Evolutionary conservation across 2,329 filamentous ascomycete species (phyloP), one percentile per base, ranked within the genome.

Genomic region (Penicillium thymicola): DNA sequence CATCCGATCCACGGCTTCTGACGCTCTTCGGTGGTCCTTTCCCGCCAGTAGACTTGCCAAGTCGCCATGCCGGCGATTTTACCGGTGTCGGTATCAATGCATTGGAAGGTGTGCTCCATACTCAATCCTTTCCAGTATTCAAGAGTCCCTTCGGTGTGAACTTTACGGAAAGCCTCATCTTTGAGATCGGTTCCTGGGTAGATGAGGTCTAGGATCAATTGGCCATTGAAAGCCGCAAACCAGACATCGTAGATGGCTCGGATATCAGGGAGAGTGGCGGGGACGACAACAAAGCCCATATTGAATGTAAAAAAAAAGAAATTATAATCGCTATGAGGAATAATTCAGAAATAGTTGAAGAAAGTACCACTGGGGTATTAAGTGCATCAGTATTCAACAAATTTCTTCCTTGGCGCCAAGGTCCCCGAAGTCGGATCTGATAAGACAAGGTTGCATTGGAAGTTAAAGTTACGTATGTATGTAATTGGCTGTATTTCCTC

Each of bases 1-100:
- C 78, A 81, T 10, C 71, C 70, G 14, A 81, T 73, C 36, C 79
- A 78, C 2, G 73, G 72, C 55, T 76, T 76, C 51, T 70, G 70
- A 59, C 78, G 73, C 60, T 80, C 77, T 56, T 77, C 76, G 6
- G 72, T 69, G 9, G 70, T 68, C 25, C 75, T 65, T 62, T 72
- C 65, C 23, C 63, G 59, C 50, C 78, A 55, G 60, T 77, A 78
- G 6, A 78, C 68, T 55, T 82, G 77, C 61, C 73, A 76, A 18
- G 81, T 70, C 2, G 72, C 77, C 75, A 81, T 80, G 47, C 79
- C 79, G 23, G 79, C 70, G 36, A 80, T 74, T 30, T 76, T 71
- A 14, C 74, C 73, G 0, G 72, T 77, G 4, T 71, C 70, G 7
- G 71, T 73, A 60, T 82, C 78, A 28, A 54, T 50, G 9, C 52